Base-by-base conservation (phyloP, 2,329 filamentous ascomycete genomes). In the Colletotrichum lupini region DNA sequence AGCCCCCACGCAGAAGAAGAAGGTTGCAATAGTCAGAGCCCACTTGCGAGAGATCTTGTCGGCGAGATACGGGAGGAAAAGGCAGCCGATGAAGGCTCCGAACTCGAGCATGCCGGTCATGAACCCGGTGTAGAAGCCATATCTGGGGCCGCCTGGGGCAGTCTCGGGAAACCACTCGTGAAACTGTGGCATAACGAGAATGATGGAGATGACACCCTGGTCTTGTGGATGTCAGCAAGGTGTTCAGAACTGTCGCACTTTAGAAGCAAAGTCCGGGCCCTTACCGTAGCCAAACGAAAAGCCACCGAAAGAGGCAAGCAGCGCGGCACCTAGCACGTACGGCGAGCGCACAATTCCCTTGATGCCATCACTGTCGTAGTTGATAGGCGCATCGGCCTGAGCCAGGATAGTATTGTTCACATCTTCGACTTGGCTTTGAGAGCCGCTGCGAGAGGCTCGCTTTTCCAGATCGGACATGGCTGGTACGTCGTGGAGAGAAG, bases 151-250 rank as follows among this genome's bases (percentile, higher is more conserved):
- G 3, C 42, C 52, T 9, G 67, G 74, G 0, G 77, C 79, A 5
- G 78, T 78, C 5, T 79, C 78, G 19, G 83, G 81, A 74, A 83
- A 86, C 1, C 75, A 76, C 0, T 78, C 67, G 28, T 85, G 80
- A 73, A 87, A 87, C 62, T 86, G 83, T 0, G 80, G 77, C 83
- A 87, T 86, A 19, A 84, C 81, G 11, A 85, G 80, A 72, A 86
- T 85, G 58, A 87, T 79, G 3, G 79, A 82, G 62, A 84, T 83
- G 30, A 83, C 77, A 64, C 80, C 77, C 68, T 82, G 76, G 57
- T 83, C 85, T 64, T 19, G 28, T 35, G n/a, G 16, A 1, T 22
- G 58, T 26, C 5, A 32, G 32, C n/a, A 57, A 42, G 6, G 24
- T 24, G 16, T 11, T 19, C 14, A 16, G 16, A 30, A 8, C 16